Base-by-base conservation (phyloP, 2,329 filamentous ascomycete species). In the Sporothrix humicola region DNA sequence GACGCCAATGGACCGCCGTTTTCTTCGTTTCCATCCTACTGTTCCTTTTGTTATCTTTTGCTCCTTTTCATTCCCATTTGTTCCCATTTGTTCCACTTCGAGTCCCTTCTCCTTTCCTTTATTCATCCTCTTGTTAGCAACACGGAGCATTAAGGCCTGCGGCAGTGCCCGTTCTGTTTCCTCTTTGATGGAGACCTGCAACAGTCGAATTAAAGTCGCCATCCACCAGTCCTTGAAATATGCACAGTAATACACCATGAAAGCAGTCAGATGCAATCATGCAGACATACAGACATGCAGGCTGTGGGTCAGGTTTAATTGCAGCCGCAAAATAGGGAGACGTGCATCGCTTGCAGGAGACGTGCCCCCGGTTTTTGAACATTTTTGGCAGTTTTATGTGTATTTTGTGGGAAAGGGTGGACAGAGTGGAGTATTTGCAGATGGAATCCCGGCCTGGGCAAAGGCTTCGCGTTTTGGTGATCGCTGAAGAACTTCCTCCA, bases 271-370 rank as follows among this genome's bases (percentile, higher is more conserved):
- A 63, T 17, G 54, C 9, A 37, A 31, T 4, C 5, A 52, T 52
- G 50, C 50, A 52, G 58, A 8, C 58, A 48, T 3, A 3, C 23
- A 26, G 23, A 26, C 23, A 26, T 23, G 9, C 13, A 59, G 26
- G 1, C 20, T 59, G 61, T 65, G 61, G 61, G 61, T 66, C 61
- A 66, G 61, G 61, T 66, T 66, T 66, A 17, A 66, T 66, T 66
- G 20, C 42, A 66, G 42, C 42, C 61, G 61, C 42, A 20, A 66
- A 48, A 66, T 48, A 48, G 42, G 42, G 12, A 66, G 61, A 66
- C 61, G 10, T 66, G 61, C 61, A 66, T 44, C 58, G 58, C 17
- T 20, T 63, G 61, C 5, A 46, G n/a, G n/a, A n/a, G 42, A 20
- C 7, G 8, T 8, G 10, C 42, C 61, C 61, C 42, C 42, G n/a